Evolutionary conservation across 495 filamentous ascomycete species (phyloP), one percentile per base, ranked within the genome.

Genomic region (Neurospora terricola): DNA sequence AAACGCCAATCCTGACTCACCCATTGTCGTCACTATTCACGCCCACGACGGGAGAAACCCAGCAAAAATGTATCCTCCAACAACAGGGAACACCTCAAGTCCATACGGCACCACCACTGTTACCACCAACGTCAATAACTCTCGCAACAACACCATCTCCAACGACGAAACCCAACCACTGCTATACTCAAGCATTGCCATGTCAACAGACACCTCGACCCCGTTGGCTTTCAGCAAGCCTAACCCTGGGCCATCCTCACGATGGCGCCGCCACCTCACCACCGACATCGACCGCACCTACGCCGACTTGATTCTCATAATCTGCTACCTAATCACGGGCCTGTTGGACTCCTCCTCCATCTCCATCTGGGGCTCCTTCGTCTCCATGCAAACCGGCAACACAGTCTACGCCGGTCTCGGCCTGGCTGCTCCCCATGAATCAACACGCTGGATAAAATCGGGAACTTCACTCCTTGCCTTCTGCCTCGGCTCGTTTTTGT

Each of bases 341-440:
- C 81, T 94, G 1, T 85, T 94, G 8, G 91, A 94, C 78, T 91
- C 89, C 83, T 86, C 90, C 2, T 87, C 90, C 10, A 88, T 92
- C 69, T 89, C 88, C 36, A 90, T 90, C 34, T 93, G 91, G 91
- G 91, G 91, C 14, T 88, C 89, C 1, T 93, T 94, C 76, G 91
- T 91, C 34, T 91, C 88, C 75, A 93, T 94, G 91, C 91, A 94
- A 77, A 93, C 91, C 34, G 91, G 91, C 69, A 94, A 94, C 79
- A 92, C 91, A 0, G 88, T 94, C 18, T 93, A 92, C 77, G 81
- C 92, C 30, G 91, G 90, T 6, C 86, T 94, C 6, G 91, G 91
- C 0, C 78, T 93, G 1, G 81, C 84, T 34, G 34, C 3, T 82
- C 86, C 0, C 91, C 90, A 76, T 10, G 84, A 82, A 36, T 86